phyloP scores from a whole-genome alignment of 441 rosid species.

The Adansonia rubrostipa region DNA sequence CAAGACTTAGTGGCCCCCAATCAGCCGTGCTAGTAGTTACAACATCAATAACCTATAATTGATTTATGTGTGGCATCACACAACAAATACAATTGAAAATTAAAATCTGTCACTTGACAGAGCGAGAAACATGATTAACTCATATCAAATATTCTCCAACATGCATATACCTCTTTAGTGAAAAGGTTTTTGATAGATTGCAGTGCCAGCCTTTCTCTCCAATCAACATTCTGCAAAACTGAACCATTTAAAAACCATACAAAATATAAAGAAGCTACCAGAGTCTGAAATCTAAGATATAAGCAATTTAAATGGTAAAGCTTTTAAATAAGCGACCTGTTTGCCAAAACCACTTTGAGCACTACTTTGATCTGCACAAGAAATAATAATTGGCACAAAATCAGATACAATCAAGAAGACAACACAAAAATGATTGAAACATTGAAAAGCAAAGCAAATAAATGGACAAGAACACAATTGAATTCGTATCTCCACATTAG shows the following conservation, averaged over 20 bases:
- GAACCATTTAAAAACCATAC: slow-evolving; percentile 29
- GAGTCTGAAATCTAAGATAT: background rate
- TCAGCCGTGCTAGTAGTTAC: slow-evolving; percentile 74
- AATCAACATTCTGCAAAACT: slow-evolving; percentile 66
- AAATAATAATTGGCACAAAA: background rate
- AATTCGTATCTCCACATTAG: background rate
- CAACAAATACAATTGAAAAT: background rate
- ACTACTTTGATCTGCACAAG: slow-evolving; percentile 61
- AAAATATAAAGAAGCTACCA: background rate
- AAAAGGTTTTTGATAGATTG: slow-evolving; percentile 66
- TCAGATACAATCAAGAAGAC: background rate
- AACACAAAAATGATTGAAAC: background rate
- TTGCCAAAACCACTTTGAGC: slow-evolving; percentile 38
- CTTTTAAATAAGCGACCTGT: slow-evolving; percentile 47
- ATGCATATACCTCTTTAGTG: slow-evolving; percentile 74
- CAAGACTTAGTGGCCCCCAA: slow-evolving; percentile 84
- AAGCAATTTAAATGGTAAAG: slow-evolving; percentile 10
- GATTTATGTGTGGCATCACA: slow-evolving; percentile 21
- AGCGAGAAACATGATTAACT: slow-evolving; percentile 13
- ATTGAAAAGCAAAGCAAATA: background rate
- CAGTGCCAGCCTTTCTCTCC: slow-evolving; percentile 86
- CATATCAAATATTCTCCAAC: slow-evolving; percentile 14
- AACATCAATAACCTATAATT: slow-evolving; percentile 71
- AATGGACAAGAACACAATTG: background rate
- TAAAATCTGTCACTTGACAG: background rate